Base-by-base conservation (phyloP, 2,329 filamentous ascomycete genomes). In the Thielaviopsis euricoi region DNA sequence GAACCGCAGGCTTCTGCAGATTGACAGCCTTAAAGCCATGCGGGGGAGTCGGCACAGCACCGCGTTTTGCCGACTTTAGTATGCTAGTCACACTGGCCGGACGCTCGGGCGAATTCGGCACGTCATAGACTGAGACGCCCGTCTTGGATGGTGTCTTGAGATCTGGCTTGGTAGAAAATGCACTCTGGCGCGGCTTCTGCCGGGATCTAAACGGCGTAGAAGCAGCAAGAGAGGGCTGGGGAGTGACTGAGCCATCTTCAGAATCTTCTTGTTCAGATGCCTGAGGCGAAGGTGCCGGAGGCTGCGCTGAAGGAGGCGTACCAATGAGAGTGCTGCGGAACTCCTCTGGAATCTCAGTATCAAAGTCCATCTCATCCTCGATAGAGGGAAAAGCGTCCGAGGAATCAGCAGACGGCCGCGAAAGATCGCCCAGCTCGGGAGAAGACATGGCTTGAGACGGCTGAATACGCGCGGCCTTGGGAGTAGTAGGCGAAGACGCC, bases 61-160 rank as follows among this genome's bases (percentile, higher is more conserved):
- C 37, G n/a, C n/a, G n/a, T 5, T 26, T 21, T 26, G 22, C 21
- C 9, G 50, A 23, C 22, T 37, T 48, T 7, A 12, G n/a, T 15
- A 25, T 1, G 15, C 22, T 25, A 43, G 13, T 26, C 17, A 49
- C 51, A 33, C 19, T 29, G 3, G 55, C 48, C 2, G 49, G 49
- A 43, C 13, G 29, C 22, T 43, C 26, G 15, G 56, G 56, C 10
- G 56, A 57, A 17, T 55, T 33, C n/a, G 59, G 59, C 6, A 60
- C 59, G 49, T 60, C 59, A 40, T 60, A 60, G 13, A 60, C 49
- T 2, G 56, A 60, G 3, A 17, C 21, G 17, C 48, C 43, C 19
- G 22, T 29, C 33, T 26, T 48, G 29, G 26, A 53, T 33, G 19
- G 37, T 7, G 25, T 52, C 43, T 48, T 48, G 43, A 48, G 43